Evolutionary conservation across 1,284 basidiomycete species (phyloP).

Genomic region (Trametes versicolor): DNA sequence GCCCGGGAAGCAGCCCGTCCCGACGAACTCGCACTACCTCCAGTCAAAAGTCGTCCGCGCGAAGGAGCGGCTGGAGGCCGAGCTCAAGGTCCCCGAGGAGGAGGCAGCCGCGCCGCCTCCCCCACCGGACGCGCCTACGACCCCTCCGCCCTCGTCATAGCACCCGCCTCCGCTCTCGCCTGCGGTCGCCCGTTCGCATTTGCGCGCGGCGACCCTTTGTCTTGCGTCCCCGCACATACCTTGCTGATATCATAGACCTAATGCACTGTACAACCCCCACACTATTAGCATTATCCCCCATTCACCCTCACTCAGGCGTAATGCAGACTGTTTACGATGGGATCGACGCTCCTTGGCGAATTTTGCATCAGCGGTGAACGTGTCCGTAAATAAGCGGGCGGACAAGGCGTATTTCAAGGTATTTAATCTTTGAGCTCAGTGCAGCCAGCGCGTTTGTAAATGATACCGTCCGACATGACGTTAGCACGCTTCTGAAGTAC

Average conservation of each 20-base stretch:
- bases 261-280: conserved; percentile 34
- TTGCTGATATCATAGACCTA: conserved; percentile 35
- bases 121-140: conserved; percentile 17
- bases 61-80: conserved; percentile 93
- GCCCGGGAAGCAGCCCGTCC: conserved; percentile 46
- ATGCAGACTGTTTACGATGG: conserved; percentile 20
- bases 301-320: conserved; percentile 26
- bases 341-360: background rate
- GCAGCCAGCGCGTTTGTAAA: too few species aligned
- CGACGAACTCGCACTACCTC: conserved; percentile 88
- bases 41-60: conserved; percentile 97
- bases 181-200: background rate
- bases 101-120: conserved; percentile 35
- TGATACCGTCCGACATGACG: too few species aligned
- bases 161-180: background rate
- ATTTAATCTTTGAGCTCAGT: too few species aligned
- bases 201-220: conserved; percentile 7
- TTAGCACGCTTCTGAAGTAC: too few species aligned
- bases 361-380: background rate
- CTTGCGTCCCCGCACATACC: conserved; percentile 28
- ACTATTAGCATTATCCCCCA: conserved; percentile 31
- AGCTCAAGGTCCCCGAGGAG: conserved; percentile 56
- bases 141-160: conserved; percentile 33
- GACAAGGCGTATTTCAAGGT: background rate
- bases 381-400: too few species aligned